Percentiles rank a stretch among this genome's conserved stretches.
phyloP scores from a whole-genome alignment of 129 eudicot species.

The Helianthus annuus region HanXRQr2.0-SUNRISE NC_035447.2:136189789-136190288 shows the following conservation, averaged over 20 bases:
- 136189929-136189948: constrained; percentile 71
- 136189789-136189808: constrained; percentile 64
- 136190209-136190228: constrained; percentile 35
- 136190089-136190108: constrained; percentile 28
- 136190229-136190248: constrained; percentile 43
- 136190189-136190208: constrained; percentile 51
- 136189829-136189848: constrained; percentile 77
- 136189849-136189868: constrained; percentile 69
- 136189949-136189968: constrained; percentile 40
- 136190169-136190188: constrained; percentile 59
- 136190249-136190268: constrained; percentile 18
- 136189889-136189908: constrained; percentile 61
- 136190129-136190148: background rate
- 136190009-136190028: constrained; percentile 40
- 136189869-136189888: constrained; percentile 54
- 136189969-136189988: constrained; percentile 22
- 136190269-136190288: constrained; percentile 64
- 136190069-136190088: constrained; percentile 26
- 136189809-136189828: constrained; percentile 44
- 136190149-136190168: constrained; percentile 37
- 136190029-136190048: too few species aligned
- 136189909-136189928: constrained; percentile 63
- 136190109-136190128: background rate
- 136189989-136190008: constrained; percentile 40
- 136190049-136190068: background rate